Evolutionary conservation across 495 filamentous ascomycete species (phyloP).

Genomic region (Hyphodiscus hymeniophilus): DNA sequence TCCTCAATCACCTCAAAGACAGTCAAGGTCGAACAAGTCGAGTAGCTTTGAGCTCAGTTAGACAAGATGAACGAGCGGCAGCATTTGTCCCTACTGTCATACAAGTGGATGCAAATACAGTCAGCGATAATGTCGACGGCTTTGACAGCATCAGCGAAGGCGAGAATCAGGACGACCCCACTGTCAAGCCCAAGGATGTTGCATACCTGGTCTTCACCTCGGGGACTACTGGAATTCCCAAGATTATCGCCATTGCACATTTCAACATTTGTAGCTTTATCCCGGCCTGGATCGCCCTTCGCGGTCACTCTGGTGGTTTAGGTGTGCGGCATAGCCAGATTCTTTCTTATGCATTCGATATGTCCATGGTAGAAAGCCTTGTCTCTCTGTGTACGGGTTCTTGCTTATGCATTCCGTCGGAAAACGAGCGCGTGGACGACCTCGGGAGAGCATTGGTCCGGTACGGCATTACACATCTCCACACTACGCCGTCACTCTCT

Average conservation of each 20-base stretch:
- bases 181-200: not conserved
- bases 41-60: not conserved
- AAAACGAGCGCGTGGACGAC: constrained; percentile 30
- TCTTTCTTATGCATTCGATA: constrained; percentile 51
- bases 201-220: constrained; percentile 44
- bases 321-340: not conserved
- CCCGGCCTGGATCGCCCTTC: no score
- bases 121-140: not conserved
- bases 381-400: constrained; percentile 60
- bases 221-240: constrained; percentile 39
- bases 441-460: constrained; percentile 30
- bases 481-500: constrained; percentile 38
- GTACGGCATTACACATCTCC: constrained; percentile 26
- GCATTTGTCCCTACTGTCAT: not conserved
- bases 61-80: not conserved
- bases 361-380: constrained; percentile 77
- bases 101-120: not conserved
- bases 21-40: not conserved
- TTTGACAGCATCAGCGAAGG: not conserved
- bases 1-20: no score
- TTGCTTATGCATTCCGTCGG: constrained; percentile 41
- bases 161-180: not conserved
- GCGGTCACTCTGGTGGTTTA: no score
- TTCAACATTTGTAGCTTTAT: not conserved
- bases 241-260: constrained; percentile 26